These are phyloP conservation scores for Amanita rubescens DNA, from an alignment of 768 basidiomycete species.

Conservation along the genomic window DNA sequence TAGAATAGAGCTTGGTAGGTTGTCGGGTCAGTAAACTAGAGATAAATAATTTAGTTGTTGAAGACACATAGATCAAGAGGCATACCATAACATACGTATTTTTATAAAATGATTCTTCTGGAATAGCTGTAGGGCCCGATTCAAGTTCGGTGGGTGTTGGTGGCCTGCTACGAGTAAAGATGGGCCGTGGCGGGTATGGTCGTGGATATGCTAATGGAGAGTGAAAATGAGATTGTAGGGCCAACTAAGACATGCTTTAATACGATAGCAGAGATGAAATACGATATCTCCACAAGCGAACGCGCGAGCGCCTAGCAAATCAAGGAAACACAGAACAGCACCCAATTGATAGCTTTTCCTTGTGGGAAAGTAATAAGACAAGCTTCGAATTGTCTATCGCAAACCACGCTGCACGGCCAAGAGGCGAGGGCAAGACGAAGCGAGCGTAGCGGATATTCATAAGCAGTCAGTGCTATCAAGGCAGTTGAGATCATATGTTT, in stretches of 20 bases:
- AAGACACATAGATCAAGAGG: constrained; percentile 1
- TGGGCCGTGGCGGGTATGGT: constrained; percentile 60
- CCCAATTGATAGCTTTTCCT: constrained; percentile 73
- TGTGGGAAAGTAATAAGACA: too few species aligned
- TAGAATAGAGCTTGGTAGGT: constrained; percentile 85
- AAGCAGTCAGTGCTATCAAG: too few species aligned
- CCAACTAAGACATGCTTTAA: constrained; percentile 34
- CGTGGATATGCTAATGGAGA: constrained; percentile 53
- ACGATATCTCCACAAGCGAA: constrained; percentile 61
- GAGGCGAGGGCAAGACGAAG: too few species aligned
- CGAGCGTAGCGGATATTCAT: too few species aligned
- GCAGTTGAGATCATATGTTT: too few species aligned
- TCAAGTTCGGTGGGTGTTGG: constrained; percentile 45
- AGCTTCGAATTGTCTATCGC: too few species aligned
- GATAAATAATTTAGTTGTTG: constrained; percentile 3
- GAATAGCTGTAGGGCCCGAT: constrained; percentile 28
- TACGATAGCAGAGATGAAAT: neutral
- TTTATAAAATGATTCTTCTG: constrained; percentile 71
- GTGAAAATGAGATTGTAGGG: constrained; percentile 66
- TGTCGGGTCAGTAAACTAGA: constrained; percentile 71
- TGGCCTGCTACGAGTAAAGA: constrained; percentile 60
- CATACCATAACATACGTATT: constrained; percentile 77
- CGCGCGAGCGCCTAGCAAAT: constrained; percentile 64
- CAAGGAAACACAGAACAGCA: constrained; percentile 67
- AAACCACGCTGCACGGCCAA: too few species aligned